These are phyloP conservation scores for Sporobolomyces pararoseus DNA, from an alignment of 768 basidiomycete genomes.

Conservation along the genomic window DNA sequence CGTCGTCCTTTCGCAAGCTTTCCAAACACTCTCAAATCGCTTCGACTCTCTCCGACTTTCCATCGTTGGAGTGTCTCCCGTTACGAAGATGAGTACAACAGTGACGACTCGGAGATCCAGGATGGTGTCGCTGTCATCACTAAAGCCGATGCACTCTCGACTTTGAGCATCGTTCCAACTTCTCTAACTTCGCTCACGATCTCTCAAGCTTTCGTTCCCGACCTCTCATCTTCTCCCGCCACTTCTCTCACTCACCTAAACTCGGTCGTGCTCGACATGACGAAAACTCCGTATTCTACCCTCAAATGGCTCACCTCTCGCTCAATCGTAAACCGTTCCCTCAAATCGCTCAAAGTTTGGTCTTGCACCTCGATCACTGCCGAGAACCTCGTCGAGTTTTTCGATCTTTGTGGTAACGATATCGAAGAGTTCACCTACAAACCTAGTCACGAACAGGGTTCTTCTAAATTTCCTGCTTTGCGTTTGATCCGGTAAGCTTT, in stretches of 20 bases:
- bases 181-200: constrained; percentile 1
- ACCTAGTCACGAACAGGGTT: background rate
- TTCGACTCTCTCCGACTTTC: background rate
- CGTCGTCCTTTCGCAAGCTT: background rate
- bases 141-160: background rate
- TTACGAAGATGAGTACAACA: background rate
- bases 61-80: background rate
- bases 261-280: background rate
- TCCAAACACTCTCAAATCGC: background rate
- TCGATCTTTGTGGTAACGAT: background rate
- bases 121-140: background rate
- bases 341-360: background rate
- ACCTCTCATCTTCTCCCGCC: background rate
- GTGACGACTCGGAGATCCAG: background rate
- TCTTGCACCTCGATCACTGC: background rate
- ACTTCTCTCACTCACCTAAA: background rate
- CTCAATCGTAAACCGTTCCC: background rate
- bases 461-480: background rate
- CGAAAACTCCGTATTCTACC: background rate
- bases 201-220: background rate
- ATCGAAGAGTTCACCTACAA: constrained; percentile 25
- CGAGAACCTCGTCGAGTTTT: background rate
- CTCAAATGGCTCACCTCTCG: background rate
- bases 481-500: background rate
- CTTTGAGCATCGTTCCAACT: background rate